Base-by-base conservation (phyloP, 2,329 filamentous ascomycete species). In the Colletotrichum acutatum region DNA sequence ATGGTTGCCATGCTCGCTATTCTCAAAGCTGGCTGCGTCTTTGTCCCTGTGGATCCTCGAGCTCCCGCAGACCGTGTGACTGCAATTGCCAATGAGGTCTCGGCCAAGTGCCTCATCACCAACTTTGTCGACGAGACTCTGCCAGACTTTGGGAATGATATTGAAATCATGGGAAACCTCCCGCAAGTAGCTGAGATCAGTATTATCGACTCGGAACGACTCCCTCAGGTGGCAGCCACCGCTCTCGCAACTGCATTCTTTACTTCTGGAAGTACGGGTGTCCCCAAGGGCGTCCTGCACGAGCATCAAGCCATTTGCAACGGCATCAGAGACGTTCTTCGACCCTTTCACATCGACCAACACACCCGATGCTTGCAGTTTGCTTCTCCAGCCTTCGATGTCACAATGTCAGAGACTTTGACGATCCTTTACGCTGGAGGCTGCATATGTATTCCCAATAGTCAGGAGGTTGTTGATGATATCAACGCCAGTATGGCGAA, bases 341-440 rank as follows among this genome's bases (percentile, higher is more conserved):
- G 7, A 42, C 37, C 37, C 16, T 42, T 42, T 19, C 37, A 42
- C n/a, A 85, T 86, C 74, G 80, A 78, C 8, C 73, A 79, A 2
- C 79, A 80, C n/a, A 84, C 84, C 1, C 80, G 84, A 9, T 83
- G 85, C 46, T 83, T 86, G 58, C 83, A 87, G 75, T 87, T 86
- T 67, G 83, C 84, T 1, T 85, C 86, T 0, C 88, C 89, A 74
- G 87, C 86, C 8, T 89, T 89, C 69, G 88, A 89, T 71, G 86
- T 87, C 59, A 86, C 22, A 24, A 24, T 57, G 53, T 76, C 77
- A 28, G 81, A 83, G 62, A 82, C 83, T 72, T 80, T 82, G 60
- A 80, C 79, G 6, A 81, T 82, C 2, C 78, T 84, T 30, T 76
- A 79, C 53, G 72, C 77, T 42, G 82, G 82, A 49, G 82, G 80